These are phyloP conservation scores for Ustilago bromivora DNA, from an alignment of 1,284 basidiomycete genomes.

Conservation along the genomic window DNA sequence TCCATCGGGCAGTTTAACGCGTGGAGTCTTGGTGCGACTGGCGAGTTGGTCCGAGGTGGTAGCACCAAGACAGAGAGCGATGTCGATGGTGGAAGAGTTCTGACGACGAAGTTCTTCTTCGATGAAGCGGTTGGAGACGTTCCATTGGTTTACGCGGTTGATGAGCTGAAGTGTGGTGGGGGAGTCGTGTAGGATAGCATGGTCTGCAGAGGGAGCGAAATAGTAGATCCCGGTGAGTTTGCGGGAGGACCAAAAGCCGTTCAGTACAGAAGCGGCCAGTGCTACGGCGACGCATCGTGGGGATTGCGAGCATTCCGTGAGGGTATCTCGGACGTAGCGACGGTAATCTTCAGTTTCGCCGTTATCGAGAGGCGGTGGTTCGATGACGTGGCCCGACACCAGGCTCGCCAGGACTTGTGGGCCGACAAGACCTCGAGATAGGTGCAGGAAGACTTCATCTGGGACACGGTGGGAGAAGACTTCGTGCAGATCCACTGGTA, in stretches of 20 bases:
- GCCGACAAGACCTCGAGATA: slow-evolving; percentile 89
- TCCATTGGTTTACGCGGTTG: slow-evolving; percentile 91
- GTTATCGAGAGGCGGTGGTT: slow-evolving; percentile 90
- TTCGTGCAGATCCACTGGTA: slow-evolving; percentile 91
- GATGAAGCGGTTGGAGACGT: slow-evolving; percentile 85
- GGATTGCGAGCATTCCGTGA: slow-evolving; percentile 88
- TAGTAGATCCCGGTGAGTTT: slow-evolving; percentile 64
- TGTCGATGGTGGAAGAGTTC: slow-evolving; percentile 97
- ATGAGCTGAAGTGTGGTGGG: slow-evolving; percentile 84
- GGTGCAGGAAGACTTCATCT: slow-evolving; percentile 95
- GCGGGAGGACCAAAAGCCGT: slow-evolving; percentile 65
- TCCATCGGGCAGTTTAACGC: slow-evolving; percentile 46
- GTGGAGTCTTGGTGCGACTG: slow-evolving; percentile 56
- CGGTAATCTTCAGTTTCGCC: slow-evolving; percentile 94
- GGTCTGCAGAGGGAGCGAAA: slow-evolving; percentile 56
- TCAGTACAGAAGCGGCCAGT: slow-evolving; percentile 58
- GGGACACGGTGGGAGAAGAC: slow-evolving; percentile 95
- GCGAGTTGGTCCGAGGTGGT: slow-evolving; percentile 72
- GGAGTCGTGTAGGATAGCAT: slow-evolving; percentile 71
- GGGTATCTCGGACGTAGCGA: slow-evolving; percentile 92
- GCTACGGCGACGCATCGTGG: slow-evolving; percentile 86
- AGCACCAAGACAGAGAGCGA: slow-evolving; percentile 91
- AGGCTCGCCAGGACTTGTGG: slow-evolving; percentile 91
- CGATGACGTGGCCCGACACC: slow-evolving; percentile 82
- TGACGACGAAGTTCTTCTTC: slow-evolving; percentile 96